Evolutionary conservation across 1,139 yeast genomes (phyloP).

Genomic region (Yamadazyma atlantica): DNA sequence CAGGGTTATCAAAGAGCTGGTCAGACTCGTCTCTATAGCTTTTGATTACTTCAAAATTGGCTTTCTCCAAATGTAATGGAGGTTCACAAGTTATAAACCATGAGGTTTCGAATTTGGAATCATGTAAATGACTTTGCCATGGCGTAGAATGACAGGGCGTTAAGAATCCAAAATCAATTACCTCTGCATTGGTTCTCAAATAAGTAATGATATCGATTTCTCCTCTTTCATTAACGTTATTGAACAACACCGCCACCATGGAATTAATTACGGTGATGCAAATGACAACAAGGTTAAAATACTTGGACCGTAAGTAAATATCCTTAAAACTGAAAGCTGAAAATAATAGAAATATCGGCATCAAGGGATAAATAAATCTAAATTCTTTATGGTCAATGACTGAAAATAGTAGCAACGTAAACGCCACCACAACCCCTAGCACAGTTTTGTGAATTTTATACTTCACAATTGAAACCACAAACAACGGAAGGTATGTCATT

Average conservation of each 20-base stretch:
- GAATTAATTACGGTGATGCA: slow-evolving; percentile 38
- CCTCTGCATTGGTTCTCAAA: slow-evolving; percentile 36
- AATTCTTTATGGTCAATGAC: slow-evolving; percentile 82
- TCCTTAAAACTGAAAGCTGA: slow-evolving; percentile 13
- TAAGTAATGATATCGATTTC: slow-evolving; percentile 65
- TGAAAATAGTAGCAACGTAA: slow-evolving; percentile 59
- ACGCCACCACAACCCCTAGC: slow-evolving; percentile 27
- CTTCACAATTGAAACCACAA: slow-evolving; percentile 20
- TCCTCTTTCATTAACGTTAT: slow-evolving; percentile 79
- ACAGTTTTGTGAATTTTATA: slow-evolving; percentile 13
- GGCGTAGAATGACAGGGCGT: slow-evolving; percentile 99
- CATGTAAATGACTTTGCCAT: slow-evolving; percentile 82
- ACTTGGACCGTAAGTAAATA: slow-evolving; percentile 4
- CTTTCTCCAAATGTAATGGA: slow-evolving; percentile 51
- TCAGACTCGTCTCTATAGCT: slow-evolving; percentile 85
- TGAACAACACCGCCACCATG: slow-evolving; percentile 46
- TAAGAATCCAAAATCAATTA: slow-evolving; percentile 64
- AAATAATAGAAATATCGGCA: slow-evolving; percentile 61
- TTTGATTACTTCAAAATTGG: slow-evolving; percentile 25
- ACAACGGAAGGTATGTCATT: slow-evolving; percentile 65
- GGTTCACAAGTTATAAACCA: slow-evolving; percentile 95
- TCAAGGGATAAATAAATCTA: slow-evolving; percentile 82
- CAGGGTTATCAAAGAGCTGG: slow-evolving; percentile 68
- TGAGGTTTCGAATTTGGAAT: slow-evolving; percentile 38
- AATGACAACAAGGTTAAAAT: slow-evolving; percentile 4